A percentile compares a stretch with the other conserved stretches of the same genome.
Conservation (phyloP, 106 monocot species). For the Acorus gramineus region DNA sequence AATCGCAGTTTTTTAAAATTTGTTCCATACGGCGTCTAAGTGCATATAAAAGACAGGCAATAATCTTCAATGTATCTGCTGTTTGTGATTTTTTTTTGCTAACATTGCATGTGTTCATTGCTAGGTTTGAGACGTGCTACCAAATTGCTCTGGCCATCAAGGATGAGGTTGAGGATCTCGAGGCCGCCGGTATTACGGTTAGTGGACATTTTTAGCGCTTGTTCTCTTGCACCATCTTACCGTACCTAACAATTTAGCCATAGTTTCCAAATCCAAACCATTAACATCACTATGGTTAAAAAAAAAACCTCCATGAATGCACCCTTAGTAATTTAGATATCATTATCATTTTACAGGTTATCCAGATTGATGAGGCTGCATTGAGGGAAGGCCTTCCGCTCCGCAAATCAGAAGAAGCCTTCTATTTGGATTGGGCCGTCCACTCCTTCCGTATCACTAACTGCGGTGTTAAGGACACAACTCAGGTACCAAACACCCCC, state of each 20-base stretch:
- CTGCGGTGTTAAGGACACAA: constrained; percentile 62
- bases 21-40: too few species aligned
- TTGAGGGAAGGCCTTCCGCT: constrained; percentile 65
- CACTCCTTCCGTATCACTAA: constrained; percentile 78
- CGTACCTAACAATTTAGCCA: neutral
- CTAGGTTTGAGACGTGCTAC: constrained; percentile 47
- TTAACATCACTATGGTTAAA: too few species aligned
- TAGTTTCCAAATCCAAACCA: neutral
- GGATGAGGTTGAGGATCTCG: constrained; percentile 66
- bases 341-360: constrained; percentile 25
- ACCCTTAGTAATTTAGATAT: neutral
- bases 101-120: neutral
- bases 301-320: too few species aligned
- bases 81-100: too few species aligned
- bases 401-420: constrained; percentile 64
- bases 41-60: too few species aligned
- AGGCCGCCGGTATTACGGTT: constrained; percentile 57
- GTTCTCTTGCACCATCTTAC: neutral
- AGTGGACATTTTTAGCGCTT: neutral
- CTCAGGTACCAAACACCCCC: constrained; percentile 31
- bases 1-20: too few species aligned
- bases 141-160: constrained; percentile 79
- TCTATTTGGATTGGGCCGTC: constrained; percentile 73
- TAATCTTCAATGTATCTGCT: too few species aligned
- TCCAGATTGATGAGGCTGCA: constrained; percentile 77